Conservation (phyloP, 139 green algal species). For the Deuterostichococcus epilithicus region DNA sequence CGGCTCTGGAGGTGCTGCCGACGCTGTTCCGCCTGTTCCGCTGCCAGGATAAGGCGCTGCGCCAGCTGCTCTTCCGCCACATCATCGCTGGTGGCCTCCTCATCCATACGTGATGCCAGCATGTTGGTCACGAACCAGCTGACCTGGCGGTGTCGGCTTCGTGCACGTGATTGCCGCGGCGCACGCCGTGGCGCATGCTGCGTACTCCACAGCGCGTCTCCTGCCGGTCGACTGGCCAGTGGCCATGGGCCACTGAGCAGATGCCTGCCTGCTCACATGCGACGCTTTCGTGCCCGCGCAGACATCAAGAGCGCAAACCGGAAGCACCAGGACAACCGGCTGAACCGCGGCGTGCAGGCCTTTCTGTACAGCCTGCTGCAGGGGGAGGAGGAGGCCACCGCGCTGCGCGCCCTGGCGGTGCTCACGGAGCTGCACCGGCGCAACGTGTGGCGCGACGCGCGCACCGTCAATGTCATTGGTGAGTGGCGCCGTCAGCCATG, state of each 20-base stretch:
- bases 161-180: too few relatives aligned
- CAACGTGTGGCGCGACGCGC: conserved; percentile 92
- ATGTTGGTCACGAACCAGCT: too few relatives aligned
- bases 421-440: conserved; percentile 90
- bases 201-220: too few relatives aligned
- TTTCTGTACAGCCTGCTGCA: conserved; percentile 76
- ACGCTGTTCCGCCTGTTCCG: conserved; percentile 93
- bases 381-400: conserved; percentile 74
- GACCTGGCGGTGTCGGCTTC: too few relatives aligned
- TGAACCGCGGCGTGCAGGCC: conserved; percentile 86
- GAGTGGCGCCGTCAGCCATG: conserved; percentile 8
- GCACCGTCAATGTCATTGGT: conserved; percentile 93
- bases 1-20: conserved; percentile 73
- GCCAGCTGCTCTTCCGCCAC: conserved; percentile 82
- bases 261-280: too few relatives aligned
- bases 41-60: conserved; percentile 87
- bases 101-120: background rate
- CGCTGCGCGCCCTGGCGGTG: conserved; percentile 87
- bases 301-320: conserved; percentile 87
- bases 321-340: conserved; percentile 69
- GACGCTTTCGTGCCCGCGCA: conserved; percentile 9
- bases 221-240: too few relatives aligned
- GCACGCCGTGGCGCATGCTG: too few relatives aligned
- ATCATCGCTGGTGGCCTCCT: conserved; percentile 67
- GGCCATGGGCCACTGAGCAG: too few relatives aligned